Conservation (phyloP, 1,284 basidiomycete genomes). For the Heliocybe sulcata region DNA sequence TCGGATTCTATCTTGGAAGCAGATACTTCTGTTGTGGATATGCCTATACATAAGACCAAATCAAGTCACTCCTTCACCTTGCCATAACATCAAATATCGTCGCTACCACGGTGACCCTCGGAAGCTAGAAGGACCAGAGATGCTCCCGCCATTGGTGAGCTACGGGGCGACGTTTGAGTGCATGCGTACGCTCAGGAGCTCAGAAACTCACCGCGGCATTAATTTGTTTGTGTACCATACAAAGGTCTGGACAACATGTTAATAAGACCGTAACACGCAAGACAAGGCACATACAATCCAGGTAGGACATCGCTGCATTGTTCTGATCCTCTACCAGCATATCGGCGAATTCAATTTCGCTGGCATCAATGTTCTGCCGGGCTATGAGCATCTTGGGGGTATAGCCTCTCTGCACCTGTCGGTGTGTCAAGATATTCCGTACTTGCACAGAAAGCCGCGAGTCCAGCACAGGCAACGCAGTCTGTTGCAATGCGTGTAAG, state of each 20-base stretch:
- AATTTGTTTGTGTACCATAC: constrained; percentile 54
- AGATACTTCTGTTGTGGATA: constrained; percentile 9
- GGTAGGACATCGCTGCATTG: constrained; percentile 87
- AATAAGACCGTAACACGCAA: neutral
- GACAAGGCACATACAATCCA: constrained; percentile 63
- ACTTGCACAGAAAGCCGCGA: constrained; percentile 82
- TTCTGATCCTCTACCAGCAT: constrained; percentile 97
- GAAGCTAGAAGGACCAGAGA: neutral
- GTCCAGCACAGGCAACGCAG: constrained; percentile 65
- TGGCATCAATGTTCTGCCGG: constrained; percentile 89
- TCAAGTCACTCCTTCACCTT: neutral
- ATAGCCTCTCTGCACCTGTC: constrained; percentile 52
- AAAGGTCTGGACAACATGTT: constrained; percentile 31
- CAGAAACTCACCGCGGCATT: constrained; percentile 44
- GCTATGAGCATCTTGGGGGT: constrained; percentile 71
- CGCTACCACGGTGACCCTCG: constrained; percentile 1
- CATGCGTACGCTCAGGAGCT: neutral
- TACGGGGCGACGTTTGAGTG: neutral
- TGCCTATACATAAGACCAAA: neutral
- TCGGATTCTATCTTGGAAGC: constrained; percentile 11
- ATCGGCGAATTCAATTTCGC: constrained; percentile 95
- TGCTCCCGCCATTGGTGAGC: neutral
- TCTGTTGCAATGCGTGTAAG: constrained; percentile 29
- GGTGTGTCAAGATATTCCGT: constrained; percentile 74
- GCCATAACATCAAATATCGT: too few species aligned